phyloP scores from a whole-genome alignment of 345 rosid genomes.

The Aethionema arabicum region DNA sequence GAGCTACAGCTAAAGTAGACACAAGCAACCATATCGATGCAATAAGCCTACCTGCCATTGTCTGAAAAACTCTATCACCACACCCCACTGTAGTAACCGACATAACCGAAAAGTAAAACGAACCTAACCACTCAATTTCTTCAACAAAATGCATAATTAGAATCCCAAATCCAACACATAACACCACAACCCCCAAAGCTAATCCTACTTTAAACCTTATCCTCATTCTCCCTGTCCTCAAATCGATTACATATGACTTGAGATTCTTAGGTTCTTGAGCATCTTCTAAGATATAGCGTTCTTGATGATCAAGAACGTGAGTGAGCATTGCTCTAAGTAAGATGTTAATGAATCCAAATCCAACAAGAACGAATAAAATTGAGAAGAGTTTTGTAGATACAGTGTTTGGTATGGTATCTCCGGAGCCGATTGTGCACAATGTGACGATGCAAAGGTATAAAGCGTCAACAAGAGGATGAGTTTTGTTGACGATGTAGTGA shows the following conservation, averaged over 20 bases:
- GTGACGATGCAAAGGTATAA: slow-evolving; percentile 88
- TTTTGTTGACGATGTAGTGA: slow-evolving; percentile 48
- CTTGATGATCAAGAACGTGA: slow-evolving; percentile 88
- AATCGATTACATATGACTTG: slow-evolving; percentile 65
- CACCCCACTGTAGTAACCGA: slow-evolving; percentile 93
- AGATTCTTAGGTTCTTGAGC: slow-evolving; percentile 39
- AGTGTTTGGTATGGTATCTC: slow-evolving; percentile 75
- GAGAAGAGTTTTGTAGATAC: slow-evolving; percentile 71
- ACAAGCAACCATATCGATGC: slow-evolving; percentile 93
- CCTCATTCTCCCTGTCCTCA: slow-evolving; percentile 94
- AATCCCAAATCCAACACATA: slow-evolving; percentile 81
- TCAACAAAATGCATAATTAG: slow-evolving; percentile 80
- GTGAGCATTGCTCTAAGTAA: slow-evolving; percentile 79
- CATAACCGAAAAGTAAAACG: slow-evolving; percentile 93
- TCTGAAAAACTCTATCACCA: slow-evolving; percentile 72
- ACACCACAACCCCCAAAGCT: slow-evolving; percentile 81
- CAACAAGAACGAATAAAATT: slow-evolving; percentile 78
- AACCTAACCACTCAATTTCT: slow-evolving; percentile 74
- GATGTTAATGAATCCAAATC: slow-evolving; percentile 77
- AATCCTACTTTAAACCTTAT: slow-evolving; percentile 90
- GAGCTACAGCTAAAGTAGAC: slow-evolving; percentile 85
- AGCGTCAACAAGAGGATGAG: slow-evolving; percentile 91
- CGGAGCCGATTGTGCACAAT: slow-evolving; percentile 94
- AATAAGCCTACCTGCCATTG: slow-evolving; percentile 67
- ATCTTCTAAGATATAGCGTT: slow-evolving; percentile 62